Evolutionary conservation across 2,329 filamentous ascomycete species (phyloP), one percentile per base, ranked within the genome.

Genomic region (Aspergillus phoenicis): DNA sequence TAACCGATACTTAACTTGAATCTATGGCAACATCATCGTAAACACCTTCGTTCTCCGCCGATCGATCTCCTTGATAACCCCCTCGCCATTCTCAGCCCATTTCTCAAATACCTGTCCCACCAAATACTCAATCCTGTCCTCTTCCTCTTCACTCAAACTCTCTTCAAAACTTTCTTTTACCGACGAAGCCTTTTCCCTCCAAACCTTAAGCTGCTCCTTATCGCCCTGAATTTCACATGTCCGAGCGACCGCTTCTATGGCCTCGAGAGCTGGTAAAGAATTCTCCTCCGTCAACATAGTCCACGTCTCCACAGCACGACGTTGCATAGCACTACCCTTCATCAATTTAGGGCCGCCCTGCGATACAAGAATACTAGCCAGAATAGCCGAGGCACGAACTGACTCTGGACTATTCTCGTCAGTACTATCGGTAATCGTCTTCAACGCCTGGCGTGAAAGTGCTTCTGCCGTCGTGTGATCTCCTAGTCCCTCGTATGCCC

Each of bases 181-280:
- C 15, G n/a, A 26, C 13, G 15, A 13, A 2, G 24, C 53, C 6
- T 5, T 56, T 20, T 30, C 15, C 36, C 2, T 56, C 20, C 41
- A 43, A 22, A 17, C n/a, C 8, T 10, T 26, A 2, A 17, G 26
- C 38, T 45, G 22, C 2, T 56, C 38, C n/a, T 8, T 26, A 30
- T 56, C 38, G 0, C 53, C 53, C 13, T 24, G 38, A 3, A 30
- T 56, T 2, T 28, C 15, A 26, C 38, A 47, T 22, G 53, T 56
- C 3, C 7, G 26, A n/a, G 53, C 53, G 13, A 45, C 24, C 26
- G 53, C 53, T 39, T 56, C 53, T 26, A 56, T 56, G 8, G 53
- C 53, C 13, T 24, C 22, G 15, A 45, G 6, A 3, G 38, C 20
- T 24, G 11, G 41, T 13, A 56, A 24, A 33, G 41, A 43, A 10